Evolutionary conservation across 139 green algal species (phyloP).

Genomic region (Coelastrella sp.): DNA sequence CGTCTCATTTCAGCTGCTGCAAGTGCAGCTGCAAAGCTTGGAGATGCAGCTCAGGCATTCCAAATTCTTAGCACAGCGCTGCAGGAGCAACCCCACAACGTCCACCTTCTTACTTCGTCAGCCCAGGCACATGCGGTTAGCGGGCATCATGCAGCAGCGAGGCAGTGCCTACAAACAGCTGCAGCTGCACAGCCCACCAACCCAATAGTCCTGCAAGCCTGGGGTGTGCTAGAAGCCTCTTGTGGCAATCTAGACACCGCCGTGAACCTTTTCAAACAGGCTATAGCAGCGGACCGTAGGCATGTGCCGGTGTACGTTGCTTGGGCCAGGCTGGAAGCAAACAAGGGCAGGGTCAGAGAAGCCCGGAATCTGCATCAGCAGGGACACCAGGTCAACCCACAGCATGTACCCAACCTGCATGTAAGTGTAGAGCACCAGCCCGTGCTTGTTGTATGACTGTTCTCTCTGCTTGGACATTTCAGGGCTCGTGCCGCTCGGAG

Average conservation of each 20-base stretch:
- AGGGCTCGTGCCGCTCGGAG: too few species aligned
- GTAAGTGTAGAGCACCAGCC: background rate
- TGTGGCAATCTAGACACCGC: conserved; percentile 54
- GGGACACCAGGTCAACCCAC: background rate
- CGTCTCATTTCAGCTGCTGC: conserved; percentile 53
- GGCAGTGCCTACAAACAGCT: conserved; percentile 29
- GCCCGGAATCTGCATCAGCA: conserved; percentile 25
- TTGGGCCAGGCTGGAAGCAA: conserved; percentile 7
- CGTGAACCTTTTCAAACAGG: conserved; percentile 57
- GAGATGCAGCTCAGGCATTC: conserved; percentile 25
- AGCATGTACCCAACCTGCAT: conserved; percentile 42
- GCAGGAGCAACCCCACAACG: conserved; percentile 45
- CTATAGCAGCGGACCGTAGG: conserved; percentile 31
- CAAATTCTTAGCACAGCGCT: conserved; percentile 29
- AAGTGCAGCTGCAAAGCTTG: conserved; percentile 50
- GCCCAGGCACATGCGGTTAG: conserved; percentile 15
- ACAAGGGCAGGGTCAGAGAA: background rate
- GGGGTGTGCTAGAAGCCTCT: conserved; percentile 66
- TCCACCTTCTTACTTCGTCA: conserved; percentile 43
- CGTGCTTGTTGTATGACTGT: too few species aligned
- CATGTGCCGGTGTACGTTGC: conserved; percentile 47
- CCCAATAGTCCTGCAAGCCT: conserved; percentile 65
- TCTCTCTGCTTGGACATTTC: too few species aligned
- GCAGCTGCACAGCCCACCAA: conserved; percentile 37
- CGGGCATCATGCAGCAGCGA: conserved; percentile 7